These are phyloP conservation scores for Dictyostelium purpureum DNA, from an alignment of 78 protist species.

Conservation along the genomic window DNA sequence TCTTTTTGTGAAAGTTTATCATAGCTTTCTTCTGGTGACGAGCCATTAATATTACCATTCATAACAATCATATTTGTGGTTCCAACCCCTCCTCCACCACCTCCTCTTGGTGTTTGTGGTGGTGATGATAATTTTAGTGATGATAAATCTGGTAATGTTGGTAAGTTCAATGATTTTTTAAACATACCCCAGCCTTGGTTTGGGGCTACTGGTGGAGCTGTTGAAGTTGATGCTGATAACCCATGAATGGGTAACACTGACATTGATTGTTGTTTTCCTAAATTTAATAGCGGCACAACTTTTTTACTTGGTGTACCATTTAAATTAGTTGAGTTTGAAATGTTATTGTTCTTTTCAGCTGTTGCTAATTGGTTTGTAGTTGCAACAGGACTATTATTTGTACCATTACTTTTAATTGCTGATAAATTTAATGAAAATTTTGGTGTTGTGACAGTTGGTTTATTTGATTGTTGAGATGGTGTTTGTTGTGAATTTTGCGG, in stretches of 20 bases:
- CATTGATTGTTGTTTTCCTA: constrained; percentile 40
- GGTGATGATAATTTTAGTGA: constrained; percentile 7
- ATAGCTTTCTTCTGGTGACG: background rate
- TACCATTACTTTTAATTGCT: background rate
- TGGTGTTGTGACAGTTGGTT: background rate
- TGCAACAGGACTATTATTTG: background rate
- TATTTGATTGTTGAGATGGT: background rate
- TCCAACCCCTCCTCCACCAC: no score
- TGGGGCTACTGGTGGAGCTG: background rate
- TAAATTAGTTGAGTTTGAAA: background rate
- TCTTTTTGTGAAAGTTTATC: background rate
- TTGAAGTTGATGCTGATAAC: background rate
- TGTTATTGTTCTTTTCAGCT: background rate
- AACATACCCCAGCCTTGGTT: background rate
- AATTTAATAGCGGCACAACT: constrained; percentile 21
- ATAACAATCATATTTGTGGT: background rate
- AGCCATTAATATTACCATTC: background rate
- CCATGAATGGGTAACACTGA: background rate
- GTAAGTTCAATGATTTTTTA: background rate
- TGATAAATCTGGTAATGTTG: background rate
- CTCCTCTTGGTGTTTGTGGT: constrained; percentile 10
- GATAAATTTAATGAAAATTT: background rate
- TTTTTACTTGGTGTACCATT: background rate
- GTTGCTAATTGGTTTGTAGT: background rate
- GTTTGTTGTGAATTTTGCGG: background rate